phyloP scores from a whole-genome alignment of 23 red algal genomes.

The Agarophyton chilense region DNA sequence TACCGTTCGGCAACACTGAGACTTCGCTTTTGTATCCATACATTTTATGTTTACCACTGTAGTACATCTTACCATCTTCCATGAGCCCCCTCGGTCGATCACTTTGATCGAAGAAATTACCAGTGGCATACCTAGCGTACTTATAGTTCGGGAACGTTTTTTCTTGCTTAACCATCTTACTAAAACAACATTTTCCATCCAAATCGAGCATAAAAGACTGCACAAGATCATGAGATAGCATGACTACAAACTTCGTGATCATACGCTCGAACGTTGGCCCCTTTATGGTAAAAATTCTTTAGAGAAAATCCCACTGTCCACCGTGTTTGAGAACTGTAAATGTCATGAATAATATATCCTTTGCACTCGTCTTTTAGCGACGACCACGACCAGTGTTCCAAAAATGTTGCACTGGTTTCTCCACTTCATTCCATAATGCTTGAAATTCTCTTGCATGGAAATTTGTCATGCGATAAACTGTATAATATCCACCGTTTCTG shows the following conservation, averaged over 20 bases:
- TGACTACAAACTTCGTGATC: background rate
- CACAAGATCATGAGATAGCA: background rate
- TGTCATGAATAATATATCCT: background rate
- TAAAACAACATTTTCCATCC: no score
- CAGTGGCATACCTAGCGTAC: no score
- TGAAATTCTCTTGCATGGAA: no score
- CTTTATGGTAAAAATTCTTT: no score
- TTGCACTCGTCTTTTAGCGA: background rate
- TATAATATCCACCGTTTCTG: background rate
- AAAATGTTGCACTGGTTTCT: no score
- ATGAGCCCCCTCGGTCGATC: background rate
- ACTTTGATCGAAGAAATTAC: background rate
- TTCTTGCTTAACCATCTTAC: no score
- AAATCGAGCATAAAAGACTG: background rate
- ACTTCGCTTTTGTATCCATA: constrained; percentile 20
- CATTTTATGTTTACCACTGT: constrained; percentile 3
- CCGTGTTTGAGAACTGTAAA: no score
- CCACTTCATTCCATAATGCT: no score
- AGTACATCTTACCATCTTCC: constrained; percentile 9
- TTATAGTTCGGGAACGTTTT: no score
- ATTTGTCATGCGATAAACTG: background rate
- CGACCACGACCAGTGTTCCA: background rate
- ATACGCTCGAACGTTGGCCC: no score
- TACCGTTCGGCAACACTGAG: no score
- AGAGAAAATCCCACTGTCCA: no score